Evolutionary conservation across 139 green algal species (phyloP).

Genomic region (Closterium sp.): DNA sequence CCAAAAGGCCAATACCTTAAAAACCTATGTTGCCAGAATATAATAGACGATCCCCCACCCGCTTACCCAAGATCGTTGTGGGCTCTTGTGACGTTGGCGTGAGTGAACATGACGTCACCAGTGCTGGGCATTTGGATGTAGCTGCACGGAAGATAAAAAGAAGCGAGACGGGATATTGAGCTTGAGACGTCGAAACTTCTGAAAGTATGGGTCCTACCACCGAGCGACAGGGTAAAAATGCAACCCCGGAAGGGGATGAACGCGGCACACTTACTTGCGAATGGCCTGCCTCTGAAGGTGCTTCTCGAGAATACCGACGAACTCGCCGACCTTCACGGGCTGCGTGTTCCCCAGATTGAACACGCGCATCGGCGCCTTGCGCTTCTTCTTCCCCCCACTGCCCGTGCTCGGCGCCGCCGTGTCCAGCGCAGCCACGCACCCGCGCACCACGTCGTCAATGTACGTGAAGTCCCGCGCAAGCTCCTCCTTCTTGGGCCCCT

Average conservation of each 20-base stretch:
- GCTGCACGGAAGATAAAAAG: neutral
- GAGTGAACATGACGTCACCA: conserved; percentile 75
- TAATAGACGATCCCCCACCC: neutral
- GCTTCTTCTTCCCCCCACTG: conserved; percentile 26
- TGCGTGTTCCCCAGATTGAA: conserved; percentile 77
- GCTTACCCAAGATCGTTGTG: conserved; percentile 59
- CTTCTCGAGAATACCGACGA: conserved; percentile 65
- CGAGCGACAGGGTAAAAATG: neutral
- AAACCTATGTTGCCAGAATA: neutral
- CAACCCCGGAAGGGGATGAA: neutral
- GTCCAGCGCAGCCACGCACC: conserved; percentile 63
- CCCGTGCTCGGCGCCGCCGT: conserved; percentile 33
- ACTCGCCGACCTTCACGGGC: conserved; percentile 63
- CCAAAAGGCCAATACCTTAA: no score
- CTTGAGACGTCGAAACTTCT: neutral
- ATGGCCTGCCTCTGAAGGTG: conserved; percentile 57
- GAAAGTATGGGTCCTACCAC: no score
- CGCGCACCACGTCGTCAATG: conserved; percentile 72
- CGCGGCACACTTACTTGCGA: conserved; percentile 9
- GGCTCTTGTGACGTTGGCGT: conserved; percentile 70
- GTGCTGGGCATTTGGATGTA: conserved; percentile 65
- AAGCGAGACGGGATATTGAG: neutral
- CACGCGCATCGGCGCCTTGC: conserved; percentile 48
- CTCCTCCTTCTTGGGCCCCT: conserved; percentile 32
- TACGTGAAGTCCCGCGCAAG: conserved; percentile 76